Evolutionary conservation across 2,329 filamentous ascomycete species (phyloP).

Genomic region (Paramyrothecium roridum): DNA sequence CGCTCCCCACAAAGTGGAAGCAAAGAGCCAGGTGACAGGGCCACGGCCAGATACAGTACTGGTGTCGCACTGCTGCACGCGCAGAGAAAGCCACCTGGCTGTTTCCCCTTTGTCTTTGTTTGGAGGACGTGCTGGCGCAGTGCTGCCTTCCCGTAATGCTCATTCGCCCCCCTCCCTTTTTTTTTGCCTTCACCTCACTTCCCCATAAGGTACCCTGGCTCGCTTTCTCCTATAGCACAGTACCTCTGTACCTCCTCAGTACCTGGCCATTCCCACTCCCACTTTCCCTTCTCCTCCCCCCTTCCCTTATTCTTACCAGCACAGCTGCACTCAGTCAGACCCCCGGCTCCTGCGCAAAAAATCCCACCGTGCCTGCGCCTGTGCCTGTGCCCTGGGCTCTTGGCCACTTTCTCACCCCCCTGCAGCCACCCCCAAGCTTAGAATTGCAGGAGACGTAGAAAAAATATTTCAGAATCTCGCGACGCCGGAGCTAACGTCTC

Average conservation of each 20-base stretch:
- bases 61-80: too few relatives aligned
- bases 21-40: too few relatives aligned
- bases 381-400: neutral
- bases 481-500: slow-evolving; percentile 22
- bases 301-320: neutral
- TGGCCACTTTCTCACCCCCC: neutral
- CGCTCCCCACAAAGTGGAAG: too few relatives aligned
- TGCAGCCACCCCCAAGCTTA: slow-evolving; percentile 15
- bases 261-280: neutral
- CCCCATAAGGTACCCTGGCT: too few relatives aligned
- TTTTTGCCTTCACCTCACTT: too few relatives aligned
- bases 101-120: neutral
- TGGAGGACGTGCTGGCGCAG: neutral
- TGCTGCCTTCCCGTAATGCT: too few relatives aligned
- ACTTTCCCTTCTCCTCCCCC: neutral
- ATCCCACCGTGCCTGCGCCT: neutral
- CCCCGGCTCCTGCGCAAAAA: neutral
- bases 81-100: neutral
- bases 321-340: too few relatives aligned
- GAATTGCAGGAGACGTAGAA: slow-evolving; percentile 18
- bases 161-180: too few relatives aligned
- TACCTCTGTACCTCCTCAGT: too few relatives aligned
- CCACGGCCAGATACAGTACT: too few relatives aligned
- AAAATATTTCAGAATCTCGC: slow-evolving; percentile 40
- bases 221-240: too few relatives aligned